A percentile compares a stretch with the other conserved stretches of the same genome.
Conservation (phyloP, 345 rosid species). For the Arabidopsis arenosa region DNA sequence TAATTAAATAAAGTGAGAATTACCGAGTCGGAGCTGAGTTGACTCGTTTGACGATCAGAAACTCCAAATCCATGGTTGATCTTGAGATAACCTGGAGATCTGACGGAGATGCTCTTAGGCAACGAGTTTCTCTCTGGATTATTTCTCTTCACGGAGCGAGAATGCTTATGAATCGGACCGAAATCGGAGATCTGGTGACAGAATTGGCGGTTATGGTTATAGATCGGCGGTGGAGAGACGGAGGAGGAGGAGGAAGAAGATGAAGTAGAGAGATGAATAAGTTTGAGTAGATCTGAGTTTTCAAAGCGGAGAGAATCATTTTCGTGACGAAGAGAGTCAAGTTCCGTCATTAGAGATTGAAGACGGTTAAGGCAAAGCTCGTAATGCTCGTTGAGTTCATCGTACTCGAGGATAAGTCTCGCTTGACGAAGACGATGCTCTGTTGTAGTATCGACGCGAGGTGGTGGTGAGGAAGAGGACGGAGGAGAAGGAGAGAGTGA, state of each 20-base stretch:
- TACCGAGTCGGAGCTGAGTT: constrained; percentile 52
- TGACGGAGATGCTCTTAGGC: constrained; percentile 80
- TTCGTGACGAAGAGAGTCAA: constrained; percentile 67
- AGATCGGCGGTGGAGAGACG: constrained; percentile 51
- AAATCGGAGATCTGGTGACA: constrained; percentile 46
- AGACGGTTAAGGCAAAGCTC: constrained; percentile 70
- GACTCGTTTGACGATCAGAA: constrained; percentile 46
- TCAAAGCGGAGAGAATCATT: constrained; percentile 64
- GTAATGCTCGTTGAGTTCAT: constrained; percentile 66
- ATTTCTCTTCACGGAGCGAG: constrained; percentile 35
- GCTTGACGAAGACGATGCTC: constrained; percentile 78
- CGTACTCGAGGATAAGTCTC: constrained; percentile 69
- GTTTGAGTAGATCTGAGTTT: constrained; percentile 65
- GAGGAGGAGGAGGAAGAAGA: constrained; percentile 42
- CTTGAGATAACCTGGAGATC: constrained; percentile 61
- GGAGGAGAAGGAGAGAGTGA: constrained; percentile 62
- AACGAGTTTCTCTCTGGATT: constrained; percentile 53
- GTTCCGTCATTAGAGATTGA: constrained; percentile 53
- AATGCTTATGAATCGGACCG: constrained; percentile 36
- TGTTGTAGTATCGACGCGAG: constrained; percentile 47
- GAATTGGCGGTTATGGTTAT: constrained; percentile 47
- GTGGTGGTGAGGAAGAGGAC: constrained; percentile 48
- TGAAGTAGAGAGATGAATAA: constrained; percentile 51
- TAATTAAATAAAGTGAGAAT: constrained; percentile 5
- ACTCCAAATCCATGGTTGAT: constrained; percentile 41